Base-by-base conservation (phyloP, 73 alveolate genomes). In the Paramecium biaurelia region DNA sequence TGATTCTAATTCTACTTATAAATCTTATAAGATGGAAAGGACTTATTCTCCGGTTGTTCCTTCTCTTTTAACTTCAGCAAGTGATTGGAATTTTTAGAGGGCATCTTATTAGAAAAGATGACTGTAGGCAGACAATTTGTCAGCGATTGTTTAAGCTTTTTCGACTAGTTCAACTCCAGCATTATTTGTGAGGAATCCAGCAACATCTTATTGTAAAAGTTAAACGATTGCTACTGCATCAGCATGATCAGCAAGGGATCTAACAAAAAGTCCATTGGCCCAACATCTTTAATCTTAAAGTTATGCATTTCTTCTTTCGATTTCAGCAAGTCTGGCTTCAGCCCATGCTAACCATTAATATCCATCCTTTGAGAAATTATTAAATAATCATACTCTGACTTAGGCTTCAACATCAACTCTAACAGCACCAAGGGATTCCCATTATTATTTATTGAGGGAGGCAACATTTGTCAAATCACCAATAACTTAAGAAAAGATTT, bases 41-140 rank as follows among this genome's bases (percentile, higher is more conserved):
- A 79, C 90, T 79, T 79, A 45, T 79, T 79, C 90, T 42, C 90
- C 90, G 10, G 90, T 79, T 79, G 90, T 79, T 79, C 90, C 90
- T 42, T 41, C 76, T 79, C 90, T 79, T 20, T 79, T 79, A 63
- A 79, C 76, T 79, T 79, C 45, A 26, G 90, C 72, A 23, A 79
- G 72, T 2, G 90, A 72, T 72, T 72, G 18, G 90, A 79, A 79
- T 79, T 47, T 79, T 76, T 79, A 10, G 53, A 79, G 26, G 43
- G 90, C 90, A 45, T 79, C 90, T 79, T 79, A 79, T 79, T 79
- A 79, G 90, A 79, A 79, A 15, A 79, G 90, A 57, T 79, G 90
- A 42, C 76, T 43, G 49, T 79, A 79, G 21, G 90, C 70, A 42
- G 90, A 79, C 42, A 79, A 42, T 45, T 47, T 79, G 74, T 79